These are phyloP conservation scores for Pyronema omphalodes DNA, from an alignment of 495 filamentous ascomycete species.

Conservation along the genomic window DNA sequence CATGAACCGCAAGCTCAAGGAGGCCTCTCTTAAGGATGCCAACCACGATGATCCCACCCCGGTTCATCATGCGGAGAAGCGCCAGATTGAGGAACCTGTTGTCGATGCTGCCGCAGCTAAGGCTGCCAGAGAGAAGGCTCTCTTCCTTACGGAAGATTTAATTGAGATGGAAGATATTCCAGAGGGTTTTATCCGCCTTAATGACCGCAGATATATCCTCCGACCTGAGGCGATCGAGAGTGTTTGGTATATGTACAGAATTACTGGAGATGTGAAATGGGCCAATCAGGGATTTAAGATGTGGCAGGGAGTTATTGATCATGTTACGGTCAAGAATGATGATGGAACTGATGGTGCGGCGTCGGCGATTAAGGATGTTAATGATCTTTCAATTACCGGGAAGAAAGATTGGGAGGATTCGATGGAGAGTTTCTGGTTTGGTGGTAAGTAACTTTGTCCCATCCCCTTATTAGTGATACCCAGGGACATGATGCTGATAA, in stretches of 20 bases:
- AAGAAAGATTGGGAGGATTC: constrained; percentile 13
- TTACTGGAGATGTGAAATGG: constrained; percentile 36
- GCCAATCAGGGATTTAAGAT: constrained; percentile 45
- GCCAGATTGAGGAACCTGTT: constrained; percentile 5
- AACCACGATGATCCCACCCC: constrained; percentile 4
- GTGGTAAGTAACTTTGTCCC: constrained; percentile 25
- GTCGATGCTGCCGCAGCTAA: not conserved
- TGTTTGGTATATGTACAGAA: constrained; percentile 38
- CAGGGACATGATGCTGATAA: constrained; percentile 20
- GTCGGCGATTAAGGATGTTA: not conserved
- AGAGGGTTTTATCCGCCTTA: constrained; percentile 37
- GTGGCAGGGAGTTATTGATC: constrained; percentile 29
- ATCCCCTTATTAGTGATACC: not conserved
- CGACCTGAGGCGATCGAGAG: constrained; percentile 47
- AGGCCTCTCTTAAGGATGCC: not conserved
- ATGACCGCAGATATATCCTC: constrained; percentile 29
- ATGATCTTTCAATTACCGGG: not conserved
- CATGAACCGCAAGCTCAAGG: not conserved
- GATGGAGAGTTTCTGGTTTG: constrained; percentile 33
- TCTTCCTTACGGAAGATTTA: not conserved
- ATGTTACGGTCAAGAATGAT: not conserved
- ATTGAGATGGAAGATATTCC: constrained; percentile 33
- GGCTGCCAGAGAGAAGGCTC: not conserved
- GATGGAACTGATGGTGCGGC: not conserved
- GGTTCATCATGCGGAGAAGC: constrained; percentile 8